Percentiles rank a stretch among this genome's conserved stretches.
Conservation (phyloP, 2,329 filamentous ascomycete species). For the Epichloe sp. region DNA sequence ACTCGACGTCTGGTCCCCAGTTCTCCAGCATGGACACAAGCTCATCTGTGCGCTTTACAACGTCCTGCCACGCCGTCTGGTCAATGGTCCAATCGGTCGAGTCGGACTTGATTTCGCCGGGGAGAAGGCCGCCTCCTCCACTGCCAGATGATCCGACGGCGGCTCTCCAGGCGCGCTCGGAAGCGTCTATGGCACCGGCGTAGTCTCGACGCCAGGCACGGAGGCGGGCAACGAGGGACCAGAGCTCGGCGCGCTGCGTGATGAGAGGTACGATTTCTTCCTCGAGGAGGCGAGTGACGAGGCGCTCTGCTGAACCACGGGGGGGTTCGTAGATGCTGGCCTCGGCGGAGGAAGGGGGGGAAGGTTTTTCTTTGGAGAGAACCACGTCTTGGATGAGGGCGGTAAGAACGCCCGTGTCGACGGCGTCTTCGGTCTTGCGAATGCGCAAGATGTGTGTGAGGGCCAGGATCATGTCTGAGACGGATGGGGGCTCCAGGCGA, state of each 20-base stretch:
- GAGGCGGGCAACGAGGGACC: constrained; percentile 59
- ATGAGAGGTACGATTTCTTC: constrained; percentile 67
- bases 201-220: constrained; percentile 63
- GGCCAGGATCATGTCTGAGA: constrained; percentile 62
- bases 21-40: constrained; percentile 75
- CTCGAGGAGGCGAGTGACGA: constrained; percentile 62
- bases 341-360: constrained; percentile 7
- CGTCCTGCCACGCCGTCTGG: constrained; percentile 51
- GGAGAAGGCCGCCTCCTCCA: constrained; percentile 30
- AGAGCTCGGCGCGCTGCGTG: constrained; percentile 64
- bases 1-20: constrained; percentile 50
- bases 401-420: constrained; percentile 62
- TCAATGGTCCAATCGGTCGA: constrained; percentile 34
- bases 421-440: constrained; percentile 60
- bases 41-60: constrained; percentile 68
- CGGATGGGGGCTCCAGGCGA: constrained; percentile 61
- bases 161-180: constrained; percentile 83
- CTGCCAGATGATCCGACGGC: constrained; percentile 39
- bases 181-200: constrained; percentile 60
- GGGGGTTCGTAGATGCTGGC: constrained; percentile 22
- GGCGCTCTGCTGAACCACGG: constrained; percentile 46
- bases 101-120: constrained; percentile 14
- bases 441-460: constrained; percentile 65
- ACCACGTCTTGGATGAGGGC: constrained; percentile 62
- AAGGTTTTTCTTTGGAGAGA: constrained; percentile 24